Evolutionary conservation across 2,329 filamentous ascomycete species (phyloP), one percentile per base, ranked within the genome.

Genomic region (Colletotrichum camelliae): DNA sequence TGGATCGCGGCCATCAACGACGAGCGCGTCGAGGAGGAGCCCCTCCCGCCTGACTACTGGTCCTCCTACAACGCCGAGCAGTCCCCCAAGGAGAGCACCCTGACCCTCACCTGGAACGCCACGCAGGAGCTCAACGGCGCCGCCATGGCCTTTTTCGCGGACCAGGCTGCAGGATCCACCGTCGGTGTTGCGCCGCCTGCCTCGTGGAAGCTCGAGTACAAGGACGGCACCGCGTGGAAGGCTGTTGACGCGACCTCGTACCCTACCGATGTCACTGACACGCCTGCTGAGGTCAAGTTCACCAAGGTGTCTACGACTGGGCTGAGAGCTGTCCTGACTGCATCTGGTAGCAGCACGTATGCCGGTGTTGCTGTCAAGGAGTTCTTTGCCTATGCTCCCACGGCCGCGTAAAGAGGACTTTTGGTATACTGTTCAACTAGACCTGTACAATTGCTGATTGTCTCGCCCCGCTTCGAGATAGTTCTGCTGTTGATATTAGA

Each of bases 1-100:
- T 85, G 84, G 83, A 80, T 83, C 12, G 80, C 80, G 16, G 78
- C 83, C 15, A 75, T 84, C 64, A 83, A 85, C 73, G 83, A 85
- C 67, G 81, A 76, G 21, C 76, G 77, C 58, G 79, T 85, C 31
- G 79, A 80, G 52, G 64, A 74, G 61, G 81, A 79, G 24, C 83
- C 84, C 6, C 79, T 85, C 9, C 84, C 83, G 43, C 83, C 84
- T 4, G 84, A 85, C 74, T 85, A 85, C 77, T 85, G 84, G 84
- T 79, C 76, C 67, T 84, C 83, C 9, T 85, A 83, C 75, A 79
- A 76, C 18, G 82, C 78, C 7, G 79, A 82, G n/a, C 68, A 64
- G 52, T 84, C 83, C 7, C 84, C 83, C 1, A 70, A 77, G 70
- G 77, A 61, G n/a, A 83, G 77, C 75, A 80, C 78, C 6, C 79